Percentiles rank a stretch among this genome's conserved stretches.
Conservation (phyloP, 495 filamentous ascomycete genomes). For the Penicillium simplicissimum region DNA sequence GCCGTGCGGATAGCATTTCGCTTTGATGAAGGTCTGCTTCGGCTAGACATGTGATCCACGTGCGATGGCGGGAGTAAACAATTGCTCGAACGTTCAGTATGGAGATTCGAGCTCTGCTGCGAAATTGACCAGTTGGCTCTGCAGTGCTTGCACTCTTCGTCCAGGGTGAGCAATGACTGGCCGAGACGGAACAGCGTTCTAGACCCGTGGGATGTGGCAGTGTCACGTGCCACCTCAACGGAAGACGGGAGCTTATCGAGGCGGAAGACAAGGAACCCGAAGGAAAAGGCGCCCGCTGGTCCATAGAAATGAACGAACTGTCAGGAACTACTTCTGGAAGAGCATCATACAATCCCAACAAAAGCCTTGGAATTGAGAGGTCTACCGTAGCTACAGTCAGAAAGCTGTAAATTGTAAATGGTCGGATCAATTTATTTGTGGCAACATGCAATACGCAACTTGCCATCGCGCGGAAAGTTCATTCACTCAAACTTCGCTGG, state of each 20-base stretch:
- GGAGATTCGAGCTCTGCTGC: background rate
- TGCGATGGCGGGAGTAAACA: background rate
- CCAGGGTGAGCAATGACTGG: background rate
- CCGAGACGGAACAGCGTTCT: background rate
- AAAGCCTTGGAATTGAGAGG: background rate
- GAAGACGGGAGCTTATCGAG: background rate
- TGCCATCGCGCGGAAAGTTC: background rate
- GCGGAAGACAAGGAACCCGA: constrained; percentile 1
- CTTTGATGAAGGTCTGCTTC: background rate
- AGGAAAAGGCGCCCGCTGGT: background rate
- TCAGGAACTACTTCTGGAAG: background rate
- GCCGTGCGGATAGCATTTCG: constrained; percentile 1
- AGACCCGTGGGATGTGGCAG: background rate
- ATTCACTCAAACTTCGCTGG: background rate
- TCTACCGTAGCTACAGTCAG: background rate
- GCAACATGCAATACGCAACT: background rate
- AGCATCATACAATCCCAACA: background rate
- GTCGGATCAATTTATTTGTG: background rate
- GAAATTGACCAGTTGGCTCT: background rate
- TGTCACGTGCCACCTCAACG: constrained; percentile 6
- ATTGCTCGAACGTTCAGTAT: background rate
- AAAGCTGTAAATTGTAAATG: background rate
- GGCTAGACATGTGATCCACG: background rate
- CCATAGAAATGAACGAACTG: too few relatives aligned
- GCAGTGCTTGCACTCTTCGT: background rate